Percentiles rank a stretch among this genome's conserved stretches.
These are phyloP conservation scores for Maudiozyma turicensis DNA, from an alignment of 805 yeast genomes.

Conservation along the genomic window DNA sequence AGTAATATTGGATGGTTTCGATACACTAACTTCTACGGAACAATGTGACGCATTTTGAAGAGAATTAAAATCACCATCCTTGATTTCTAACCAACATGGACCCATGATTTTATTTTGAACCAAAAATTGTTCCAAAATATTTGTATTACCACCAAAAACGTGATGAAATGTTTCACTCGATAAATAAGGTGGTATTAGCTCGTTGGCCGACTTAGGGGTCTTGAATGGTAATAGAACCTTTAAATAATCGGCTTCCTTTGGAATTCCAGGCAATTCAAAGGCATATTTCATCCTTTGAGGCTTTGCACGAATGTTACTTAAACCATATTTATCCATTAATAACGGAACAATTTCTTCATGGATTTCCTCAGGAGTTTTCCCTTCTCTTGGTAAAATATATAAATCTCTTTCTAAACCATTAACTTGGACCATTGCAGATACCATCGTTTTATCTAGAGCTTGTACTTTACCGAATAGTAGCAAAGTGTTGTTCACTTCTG, in stretches of 20 bases:
- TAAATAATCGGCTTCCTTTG: slow-evolving; percentile 66
- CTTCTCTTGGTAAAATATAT: slow-evolving; percentile 64
- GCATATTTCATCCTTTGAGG: slow-evolving; percentile 74
- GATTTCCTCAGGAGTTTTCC: slow-evolving; percentile 54
- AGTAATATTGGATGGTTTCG: slow-evolving; percentile 36
- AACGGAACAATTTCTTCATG: slow-evolving; percentile 67
- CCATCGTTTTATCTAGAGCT: slow-evolving; percentile 46
- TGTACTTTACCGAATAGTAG: slow-evolving; percentile 74
- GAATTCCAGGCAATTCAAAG: slow-evolving; percentile 74
- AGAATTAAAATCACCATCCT: slow-evolving; percentile 48
- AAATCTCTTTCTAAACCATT: slow-evolving; percentile 61
- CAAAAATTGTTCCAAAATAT: slow-evolving; percentile 78
- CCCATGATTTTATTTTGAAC: slow-evolving; percentile 84
- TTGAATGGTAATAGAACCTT: slow-evolving; percentile 68
- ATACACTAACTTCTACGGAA: slow-evolving; percentile 58
- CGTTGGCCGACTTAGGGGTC: slow-evolving; percentile 44
- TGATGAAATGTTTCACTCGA: slow-evolving; percentile 69
- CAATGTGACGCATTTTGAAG: slow-evolving; percentile 68
- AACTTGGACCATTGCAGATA: slow-evolving; percentile 71
- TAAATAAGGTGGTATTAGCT: slow-evolving; percentile 48
- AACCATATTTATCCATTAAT: slow-evolving; percentile 51
- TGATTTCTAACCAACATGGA: slow-evolving; percentile 88
- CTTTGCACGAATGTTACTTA: slow-evolving; percentile 55
- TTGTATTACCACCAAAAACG: slow-evolving; percentile 70
- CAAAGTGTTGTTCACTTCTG: slow-evolving; percentile 62